phyloP scores from a whole-genome alignment of 2,329 filamentous ascomycete genomes.

The Lachnellula occidentalis region DNA sequence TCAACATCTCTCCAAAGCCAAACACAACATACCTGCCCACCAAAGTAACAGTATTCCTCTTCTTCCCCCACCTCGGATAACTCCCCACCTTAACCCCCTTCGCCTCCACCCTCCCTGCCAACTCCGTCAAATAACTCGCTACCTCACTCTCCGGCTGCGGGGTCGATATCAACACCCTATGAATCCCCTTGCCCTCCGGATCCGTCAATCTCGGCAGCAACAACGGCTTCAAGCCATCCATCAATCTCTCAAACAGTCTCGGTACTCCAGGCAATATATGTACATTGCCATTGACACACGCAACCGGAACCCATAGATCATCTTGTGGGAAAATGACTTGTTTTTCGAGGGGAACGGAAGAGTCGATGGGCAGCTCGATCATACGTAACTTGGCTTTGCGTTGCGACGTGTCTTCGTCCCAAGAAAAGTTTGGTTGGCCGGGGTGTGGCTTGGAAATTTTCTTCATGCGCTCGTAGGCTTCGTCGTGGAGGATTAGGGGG shows the following conservation, averaged over 20 bases:
- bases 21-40: conserved; percentile 52
- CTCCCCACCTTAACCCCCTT: conserved; percentile 89
- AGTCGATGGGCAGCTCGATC: conserved; percentile 79
- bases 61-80: conserved; percentile 89
- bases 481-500: conserved; percentile 69
- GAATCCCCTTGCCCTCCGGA: conserved; percentile 74
- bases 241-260: conserved; percentile 68
- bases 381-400: conserved; percentile 82
- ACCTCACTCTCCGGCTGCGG: conserved; percentile 82
- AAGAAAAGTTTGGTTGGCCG: conserved; percentile 70
- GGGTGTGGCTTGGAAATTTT: conserved; percentile 68
- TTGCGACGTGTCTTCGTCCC: conserved; percentile 74
- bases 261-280: conserved; percentile 92
- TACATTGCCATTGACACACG: conserved; percentile 85
- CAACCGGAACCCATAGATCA: conserved; percentile 85
- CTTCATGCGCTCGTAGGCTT: conserved; percentile 79
- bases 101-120: conserved; percentile 67
- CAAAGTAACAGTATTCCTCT: conserved; percentile 82
- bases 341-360: conserved; percentile 54
- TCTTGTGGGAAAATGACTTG: conserved; percentile 77
- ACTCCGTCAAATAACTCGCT: conserved; percentile 73
- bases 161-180: conserved; percentile 78
- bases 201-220: conserved; percentile 68
- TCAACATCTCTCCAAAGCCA: background rate
- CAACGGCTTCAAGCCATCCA: conserved; percentile 69